phyloP scores from a whole-genome alignment of 2,329 filamentous ascomycete species.

The Exserohilum turcica region DNA sequence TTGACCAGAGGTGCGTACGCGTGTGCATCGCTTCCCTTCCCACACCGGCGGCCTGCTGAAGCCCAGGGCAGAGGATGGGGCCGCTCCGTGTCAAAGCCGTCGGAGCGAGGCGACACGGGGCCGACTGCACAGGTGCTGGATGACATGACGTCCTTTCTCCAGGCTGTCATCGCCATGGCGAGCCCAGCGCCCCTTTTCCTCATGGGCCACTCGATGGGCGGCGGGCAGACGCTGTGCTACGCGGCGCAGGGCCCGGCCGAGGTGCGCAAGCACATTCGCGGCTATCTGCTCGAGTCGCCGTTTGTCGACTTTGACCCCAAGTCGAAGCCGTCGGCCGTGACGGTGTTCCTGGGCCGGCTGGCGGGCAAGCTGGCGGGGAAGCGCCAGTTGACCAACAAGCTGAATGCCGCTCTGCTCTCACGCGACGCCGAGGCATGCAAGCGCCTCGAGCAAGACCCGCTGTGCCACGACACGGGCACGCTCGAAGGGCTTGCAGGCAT shows the following conservation, averaged over 20 bases:
- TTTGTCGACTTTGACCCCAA: conserved; percentile 74
- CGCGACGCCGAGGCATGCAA: conserved; percentile 69
- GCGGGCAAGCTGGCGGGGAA: conserved; percentile 70
- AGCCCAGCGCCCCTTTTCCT: conserved; percentile 71
- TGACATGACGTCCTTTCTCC: conserved; percentile 79
- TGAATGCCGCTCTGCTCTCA: conserved; percentile 68
- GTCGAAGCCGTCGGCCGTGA: conserved; percentile 66
- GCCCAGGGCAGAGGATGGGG: conserved; percentile 87
- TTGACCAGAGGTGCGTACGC: conserved; percentile 70
- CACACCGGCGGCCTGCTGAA: too few species aligned
- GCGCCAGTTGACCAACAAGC: conserved; percentile 67
- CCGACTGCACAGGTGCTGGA: conserved; percentile 72
- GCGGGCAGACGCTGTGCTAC: conserved; percentile 73
- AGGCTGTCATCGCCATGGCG: conserved; percentile 63
- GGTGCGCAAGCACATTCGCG: conserved; percentile 66
- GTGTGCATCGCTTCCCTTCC: neutral
- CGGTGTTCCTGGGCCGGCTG: conserved; percentile 69
- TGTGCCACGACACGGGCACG: conserved; percentile 84
- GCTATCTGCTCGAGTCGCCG: conserved; percentile 77
- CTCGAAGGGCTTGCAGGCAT: conserved; percentile 78
- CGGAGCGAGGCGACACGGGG: conserved; percentile 74
- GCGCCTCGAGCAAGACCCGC: conserved; percentile 66
- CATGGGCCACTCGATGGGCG: conserved; percentile 91
- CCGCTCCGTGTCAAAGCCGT: conserved; percentile 65
- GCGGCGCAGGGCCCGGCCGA: conserved; percentile 54